Base-by-base conservation (phyloP, 2,329 filamentous ascomycete genomes). In the Daldinia eschscholtzii region DNA sequence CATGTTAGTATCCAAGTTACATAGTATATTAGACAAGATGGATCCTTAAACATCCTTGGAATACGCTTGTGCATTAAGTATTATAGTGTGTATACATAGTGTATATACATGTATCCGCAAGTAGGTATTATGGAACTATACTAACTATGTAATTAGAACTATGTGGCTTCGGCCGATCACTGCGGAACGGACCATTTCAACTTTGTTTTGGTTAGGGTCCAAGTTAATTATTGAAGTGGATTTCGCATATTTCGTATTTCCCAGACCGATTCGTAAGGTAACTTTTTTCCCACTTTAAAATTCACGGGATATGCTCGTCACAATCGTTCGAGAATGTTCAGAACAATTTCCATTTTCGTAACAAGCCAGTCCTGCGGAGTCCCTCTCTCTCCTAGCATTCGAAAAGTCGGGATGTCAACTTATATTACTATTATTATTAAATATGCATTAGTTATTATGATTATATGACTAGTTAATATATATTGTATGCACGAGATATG, bases 171-270 rank as follows among this genome's bases (percentile, higher is more conserved):
- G 62, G 68, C 56, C 57, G 68, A 68, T 68, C 68, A 53, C 55
- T 65, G 63, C 69, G 66, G 69, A 69, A 71, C 69, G 69, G 69
- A 64, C 64, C 69, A 69, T 69, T 46, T 64, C 57, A 56, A 71
- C 52, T 56, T 55, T 69, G 30, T 60, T 61, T 48, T 42, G 20
- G 48, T 10, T 33, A 65, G 57, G 62, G 68, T 63, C 55, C 48
- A 50, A 58, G 58, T 42, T 48, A 57, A 35, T 56, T 35, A 65
- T 30, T 52, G 26, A 46, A 37, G 33, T 57, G 37, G 60, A 58
- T 65, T 60, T 58, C 68, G 65, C 50, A 65, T 65, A 58, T 65
- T 60, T 58, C 68, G 62, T 59, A 65, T 65, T 48, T 55, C 28
- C 35, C 52, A 42, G 37, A 33, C 30, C 41, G 46, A 48, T 56